These are phyloP conservation scores for Bauhinia variegata DNA, from an alignment of 306 rosid species.

Conservation along the genomic window DNA sequence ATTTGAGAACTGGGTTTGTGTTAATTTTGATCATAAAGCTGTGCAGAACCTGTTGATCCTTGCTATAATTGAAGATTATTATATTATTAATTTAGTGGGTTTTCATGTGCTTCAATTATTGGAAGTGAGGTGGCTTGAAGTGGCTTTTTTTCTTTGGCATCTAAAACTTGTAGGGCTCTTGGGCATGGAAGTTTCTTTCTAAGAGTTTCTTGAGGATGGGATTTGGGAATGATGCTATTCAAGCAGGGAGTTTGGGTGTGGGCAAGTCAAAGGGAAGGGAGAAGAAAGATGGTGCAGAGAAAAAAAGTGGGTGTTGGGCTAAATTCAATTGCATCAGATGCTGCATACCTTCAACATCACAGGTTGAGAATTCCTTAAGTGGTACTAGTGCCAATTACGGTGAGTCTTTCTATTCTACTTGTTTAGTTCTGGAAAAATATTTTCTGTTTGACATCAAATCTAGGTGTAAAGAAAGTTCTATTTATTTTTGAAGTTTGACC, in stretches of 20 bases:
- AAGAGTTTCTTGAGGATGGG: conserved; percentile 62
- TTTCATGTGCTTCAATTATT: conserved; percentile 32
- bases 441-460: conserved; percentile 24
- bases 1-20: conserved; percentile 28
- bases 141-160: background rate
- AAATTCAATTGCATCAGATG: conserved; percentile 64
- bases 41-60: conserved; percentile 31
- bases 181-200: conserved; percentile 37
- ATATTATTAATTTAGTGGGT: conserved; percentile 1
- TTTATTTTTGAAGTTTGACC: conserved; percentile 8
- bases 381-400: conserved; percentile 64
- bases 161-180: conserved; percentile 32
- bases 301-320: conserved; percentile 65
- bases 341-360: conserved; percentile 86
- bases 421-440: conserved; percentile 19
- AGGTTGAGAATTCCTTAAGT: conserved; percentile 70
- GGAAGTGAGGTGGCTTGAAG: conserved; percentile 27
- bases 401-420: conserved; percentile 40
- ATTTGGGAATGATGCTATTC: conserved; percentile 58
- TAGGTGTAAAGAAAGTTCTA: conserved; percentile 17
- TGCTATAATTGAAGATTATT: background rate
- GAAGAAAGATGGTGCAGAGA: conserved; percentile 52
- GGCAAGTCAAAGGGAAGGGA: conserved; percentile 56
- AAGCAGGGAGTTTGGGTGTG: conserved; percentile 69
- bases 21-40: background rate